Evolutionary conservation across 2,329 filamentous ascomycete species (phyloP).

Genomic region (Fonsecaea nubica): DNA sequence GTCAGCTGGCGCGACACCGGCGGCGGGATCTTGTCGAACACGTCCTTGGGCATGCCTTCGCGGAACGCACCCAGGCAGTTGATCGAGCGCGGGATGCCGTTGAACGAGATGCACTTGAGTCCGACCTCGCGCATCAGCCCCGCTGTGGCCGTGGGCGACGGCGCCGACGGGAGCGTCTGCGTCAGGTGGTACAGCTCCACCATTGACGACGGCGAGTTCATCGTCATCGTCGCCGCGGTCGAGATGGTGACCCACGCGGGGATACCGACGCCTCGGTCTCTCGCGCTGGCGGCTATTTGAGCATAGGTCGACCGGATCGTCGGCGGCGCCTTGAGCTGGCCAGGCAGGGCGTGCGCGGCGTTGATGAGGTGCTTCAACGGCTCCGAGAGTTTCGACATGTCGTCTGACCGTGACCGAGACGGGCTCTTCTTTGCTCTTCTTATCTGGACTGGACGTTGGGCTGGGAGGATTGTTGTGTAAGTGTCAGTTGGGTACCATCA

Average conservation of each 20-base stretch:
- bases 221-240: constrained; percentile 82
- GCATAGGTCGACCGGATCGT: constrained; percentile 70
- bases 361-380: constrained; percentile 77
- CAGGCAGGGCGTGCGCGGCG: constrained; percentile 69
- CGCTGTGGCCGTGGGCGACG: constrained; percentile 43
- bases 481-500: neutral
- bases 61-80: constrained; percentile 79
- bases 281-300: constrained; percentile 68
- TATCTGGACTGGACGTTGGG: constrained; percentile 9
- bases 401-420: constrained; percentile 26
- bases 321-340: constrained; percentile 68
- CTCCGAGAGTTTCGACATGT: constrained; percentile 75
- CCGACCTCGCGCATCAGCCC: constrained; percentile 55
- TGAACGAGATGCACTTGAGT: constrained; percentile 56
- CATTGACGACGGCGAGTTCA: constrained; percentile 78
- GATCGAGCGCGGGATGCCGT: constrained; percentile 76
- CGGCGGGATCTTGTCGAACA: constrained; percentile 62
- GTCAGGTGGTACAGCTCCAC: constrained; percentile 65
- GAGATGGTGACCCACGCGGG: constrained; percentile 72
- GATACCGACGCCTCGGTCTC: constrained; percentile 65
- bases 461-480: constrained; percentile 3
- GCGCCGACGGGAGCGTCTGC: constrained; percentile 48
- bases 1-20: constrained; percentile 63
- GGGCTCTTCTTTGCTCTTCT: neutral
- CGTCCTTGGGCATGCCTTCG: constrained; percentile 63